A percentile compares a stretch with the other conserved stretches of the same genome.
Evolutionary conservation across 176 grass and related monocot genomes (phyloP).

Genomic region (Triticum dicoccoides): DNA sequence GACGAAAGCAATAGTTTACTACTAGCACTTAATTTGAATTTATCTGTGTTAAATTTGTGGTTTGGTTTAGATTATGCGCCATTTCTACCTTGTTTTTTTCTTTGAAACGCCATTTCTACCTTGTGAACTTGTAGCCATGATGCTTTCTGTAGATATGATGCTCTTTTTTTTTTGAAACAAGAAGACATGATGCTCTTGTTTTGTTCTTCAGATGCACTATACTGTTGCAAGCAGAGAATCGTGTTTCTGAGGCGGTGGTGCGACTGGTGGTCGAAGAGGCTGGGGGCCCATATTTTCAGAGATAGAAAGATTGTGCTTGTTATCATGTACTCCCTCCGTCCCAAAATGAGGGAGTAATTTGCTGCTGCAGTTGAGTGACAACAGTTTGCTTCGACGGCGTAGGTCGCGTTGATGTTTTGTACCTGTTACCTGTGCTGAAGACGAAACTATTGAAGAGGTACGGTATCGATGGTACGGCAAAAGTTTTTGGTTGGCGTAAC

Average conservation of each 20-base stretch:
- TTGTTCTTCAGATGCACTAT: conserved; percentile 45
- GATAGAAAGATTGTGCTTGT: neutral
- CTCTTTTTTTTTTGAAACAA: conserved; percentile 26
- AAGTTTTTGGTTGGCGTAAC: too few relatives aligned
- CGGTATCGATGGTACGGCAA: too few relatives aligned
- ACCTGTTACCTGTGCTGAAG: neutral
- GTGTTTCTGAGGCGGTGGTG: conserved; percentile 17
- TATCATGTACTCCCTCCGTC: neutral
- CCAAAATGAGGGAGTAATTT: neutral
- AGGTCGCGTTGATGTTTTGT: neutral
- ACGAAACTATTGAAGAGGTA: too few relatives aligned
- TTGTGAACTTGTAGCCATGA: conserved; percentile 20
- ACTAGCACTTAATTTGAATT: conserved; percentile 24
- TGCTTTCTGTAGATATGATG: conserved; percentile 10
- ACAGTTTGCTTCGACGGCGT: neutral
- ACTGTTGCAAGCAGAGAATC: conserved; percentile 27
- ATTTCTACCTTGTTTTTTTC: neutral
- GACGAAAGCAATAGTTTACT: conserved; percentile 18
- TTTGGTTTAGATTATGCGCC: conserved; percentile 17
- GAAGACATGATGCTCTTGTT: conserved; percentile 35
- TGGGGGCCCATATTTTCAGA: neutral
- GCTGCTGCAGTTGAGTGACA: neutral
- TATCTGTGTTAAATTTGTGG: conserved; percentile 13
- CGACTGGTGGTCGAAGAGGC: neutral
- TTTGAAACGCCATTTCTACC: neutral